These are phyloP conservation scores for Pestalotiopsis sp. DNA, from an alignment of 2,329 filamentous ascomycete species.

Conservation along the genomic window DNA sequence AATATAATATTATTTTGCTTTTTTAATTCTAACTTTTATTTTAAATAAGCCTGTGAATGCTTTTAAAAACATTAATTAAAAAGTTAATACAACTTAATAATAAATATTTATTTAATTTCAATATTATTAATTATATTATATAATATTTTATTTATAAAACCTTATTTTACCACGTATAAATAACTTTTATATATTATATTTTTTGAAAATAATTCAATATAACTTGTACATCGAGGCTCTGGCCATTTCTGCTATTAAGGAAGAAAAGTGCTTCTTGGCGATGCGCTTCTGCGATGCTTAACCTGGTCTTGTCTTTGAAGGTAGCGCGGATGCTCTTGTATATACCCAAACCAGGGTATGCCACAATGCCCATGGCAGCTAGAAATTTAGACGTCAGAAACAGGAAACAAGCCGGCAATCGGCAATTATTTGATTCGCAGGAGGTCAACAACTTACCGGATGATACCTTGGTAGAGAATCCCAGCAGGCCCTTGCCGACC, in stretches of 20 bases:
- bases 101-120: too few species aligned
- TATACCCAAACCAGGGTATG: slow-evolving; percentile 4
- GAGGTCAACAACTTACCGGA: not conserved
- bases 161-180: too few species aligned
- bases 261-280: not conserved
- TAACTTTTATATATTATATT: not conserved
- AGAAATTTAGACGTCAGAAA: not conserved
- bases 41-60: too few species aligned
- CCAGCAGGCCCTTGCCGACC: slow-evolving; percentile 1
- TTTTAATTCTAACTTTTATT: too few species aligned
- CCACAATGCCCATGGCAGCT: slow-evolving; percentile 7
- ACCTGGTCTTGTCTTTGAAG: not conserved
- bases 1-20: too few species aligned
- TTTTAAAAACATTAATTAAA: too few species aligned
- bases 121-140: too few species aligned
- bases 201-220: slow-evolving; percentile 4
- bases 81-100: too few species aligned
- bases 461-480: not conserved
- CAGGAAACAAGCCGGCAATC: not conserved
- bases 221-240: not conserved
- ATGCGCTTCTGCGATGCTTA: not conserved
- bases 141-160: too few species aligned
- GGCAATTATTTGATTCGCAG: too few species aligned
- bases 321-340: not conserved
- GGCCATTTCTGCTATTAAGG: not conserved